A percentile compares a stretch with the other conserved stretches of the same genome.
Evolutionary conservation across 805 yeast genomes (phyloP).

Genomic region (Hanseniaspora nectarophila): DNA sequence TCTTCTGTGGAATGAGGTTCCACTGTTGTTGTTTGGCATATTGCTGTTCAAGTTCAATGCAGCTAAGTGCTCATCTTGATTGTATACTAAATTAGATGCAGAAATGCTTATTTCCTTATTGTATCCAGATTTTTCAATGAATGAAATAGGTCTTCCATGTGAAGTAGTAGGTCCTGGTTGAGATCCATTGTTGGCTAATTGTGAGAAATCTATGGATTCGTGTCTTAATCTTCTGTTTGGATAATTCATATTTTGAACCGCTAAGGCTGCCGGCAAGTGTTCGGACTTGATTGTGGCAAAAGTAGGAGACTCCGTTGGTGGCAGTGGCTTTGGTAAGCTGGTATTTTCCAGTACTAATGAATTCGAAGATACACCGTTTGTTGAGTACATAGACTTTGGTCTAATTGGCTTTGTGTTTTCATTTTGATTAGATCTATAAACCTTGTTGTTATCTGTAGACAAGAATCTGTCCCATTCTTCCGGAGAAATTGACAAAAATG

Average conservation of each 20-base stretch:
- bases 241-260: constrained; percentile 13
- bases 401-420: constrained; percentile 19
- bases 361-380: constrained; percentile 33
- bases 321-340: constrained; percentile 41
- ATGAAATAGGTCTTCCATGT: constrained; percentile 6
- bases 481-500: constrained; percentile 72
- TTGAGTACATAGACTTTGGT: constrained; percentile 29
- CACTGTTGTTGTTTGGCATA: background rate
- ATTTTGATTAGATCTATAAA: constrained; percentile 21
- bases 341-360: constrained; percentile 28
- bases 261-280: constrained; percentile 14
- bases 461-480: constrained; percentile 68
- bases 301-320: constrained; percentile 58
- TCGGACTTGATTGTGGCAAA: constrained; percentile 38
- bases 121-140: constrained; percentile 1
- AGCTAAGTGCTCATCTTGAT: background rate
- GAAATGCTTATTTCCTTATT: background rate
- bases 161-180: background rate
- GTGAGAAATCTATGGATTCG: constrained; percentile 20
- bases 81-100: background rate
- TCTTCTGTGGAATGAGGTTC: constrained; percentile 26
- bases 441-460: constrained; percentile 26
- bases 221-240: constrained; percentile 5
- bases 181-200: constrained; percentile 19
- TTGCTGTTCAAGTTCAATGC: background rate